Conservation (phyloP, 1,284 basidiomycete genomes). For the Microstroma glucosiphilum region DNA sequence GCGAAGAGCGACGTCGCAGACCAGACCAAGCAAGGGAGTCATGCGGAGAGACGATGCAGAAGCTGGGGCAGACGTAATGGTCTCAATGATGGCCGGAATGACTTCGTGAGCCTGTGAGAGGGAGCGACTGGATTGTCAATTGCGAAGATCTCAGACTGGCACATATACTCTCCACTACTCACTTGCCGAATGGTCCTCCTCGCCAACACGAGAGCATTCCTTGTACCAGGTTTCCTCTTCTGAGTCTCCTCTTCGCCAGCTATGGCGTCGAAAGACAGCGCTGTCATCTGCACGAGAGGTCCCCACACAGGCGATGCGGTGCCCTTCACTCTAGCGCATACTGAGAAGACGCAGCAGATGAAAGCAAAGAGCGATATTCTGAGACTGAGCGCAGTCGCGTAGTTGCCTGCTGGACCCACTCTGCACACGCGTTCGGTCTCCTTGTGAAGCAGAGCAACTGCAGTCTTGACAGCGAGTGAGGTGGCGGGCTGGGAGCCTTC, state of each 20-base stretch:
- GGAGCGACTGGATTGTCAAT: not conserved
- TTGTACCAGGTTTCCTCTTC: not conserved
- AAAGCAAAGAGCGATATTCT: conserved; percentile 69
- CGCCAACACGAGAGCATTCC: conserved; percentile 22
- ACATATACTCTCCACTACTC: conserved; percentile 3
- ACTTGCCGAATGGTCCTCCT: conserved; percentile 25
- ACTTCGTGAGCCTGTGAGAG: conserved; percentile 13
- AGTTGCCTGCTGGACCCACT: conserved; percentile 15
- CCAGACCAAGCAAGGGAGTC: conserved; percentile 29
- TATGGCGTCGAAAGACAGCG: conserved; percentile 21
- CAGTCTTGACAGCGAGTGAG: conserved; percentile 60
- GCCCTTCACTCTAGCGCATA: conserved; percentile 54
- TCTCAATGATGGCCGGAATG: conserved; percentile 27
- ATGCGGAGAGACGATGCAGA: conserved; percentile 23
- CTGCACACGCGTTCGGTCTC: conserved; percentile 56
- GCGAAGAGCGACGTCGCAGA: conserved; percentile 27
- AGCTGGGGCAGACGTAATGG: conserved; percentile 20
- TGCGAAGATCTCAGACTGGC: not conserved
- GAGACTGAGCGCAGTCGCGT: conserved; percentile 51
- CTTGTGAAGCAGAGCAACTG: conserved; percentile 65
- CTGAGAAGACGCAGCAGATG: conserved; percentile 56
- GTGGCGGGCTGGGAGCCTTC: conserved; percentile 21
- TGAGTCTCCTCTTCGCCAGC: not conserved
- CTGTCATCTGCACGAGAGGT: conserved; percentile 26
- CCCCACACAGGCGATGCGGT: conserved; percentile 18